phyloP scores from a whole-genome alignment of 106 monocot species.

The Dioscorea zingiberensis region DNA sequence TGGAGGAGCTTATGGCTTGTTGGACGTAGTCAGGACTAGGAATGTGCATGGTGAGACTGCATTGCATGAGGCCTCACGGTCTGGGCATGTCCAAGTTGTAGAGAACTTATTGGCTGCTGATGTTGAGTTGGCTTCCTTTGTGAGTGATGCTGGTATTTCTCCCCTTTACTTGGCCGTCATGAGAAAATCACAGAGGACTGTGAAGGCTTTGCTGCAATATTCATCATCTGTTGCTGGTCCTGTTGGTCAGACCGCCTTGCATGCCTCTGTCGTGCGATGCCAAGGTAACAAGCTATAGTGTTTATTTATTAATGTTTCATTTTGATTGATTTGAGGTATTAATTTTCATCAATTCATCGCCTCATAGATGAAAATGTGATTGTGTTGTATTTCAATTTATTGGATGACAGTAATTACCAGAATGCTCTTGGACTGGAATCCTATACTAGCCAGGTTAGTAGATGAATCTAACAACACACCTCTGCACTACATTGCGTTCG shows the following conservation, averaged over 20 bases:
- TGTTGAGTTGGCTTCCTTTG: not conserved
- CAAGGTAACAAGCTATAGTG: too few relatives aligned
- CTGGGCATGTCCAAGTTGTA: conserved; percentile 2
- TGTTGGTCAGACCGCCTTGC: conserved; percentile 18
- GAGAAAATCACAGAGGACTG: conserved; percentile 1
- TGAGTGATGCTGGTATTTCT: conserved; percentile 12
- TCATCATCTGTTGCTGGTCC: conserved; percentile 7
- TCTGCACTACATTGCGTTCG: conserved; percentile 39
- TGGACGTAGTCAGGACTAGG: not conserved
- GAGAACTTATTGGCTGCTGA: conserved; percentile 1
- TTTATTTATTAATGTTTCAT: too few relatives aligned
- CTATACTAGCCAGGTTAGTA: not conserved
- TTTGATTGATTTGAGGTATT: too few relatives aligned
- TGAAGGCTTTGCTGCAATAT: conserved; percentile 1
- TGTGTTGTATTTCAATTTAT: too few relatives aligned
- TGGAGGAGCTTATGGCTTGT: too few relatives aligned
- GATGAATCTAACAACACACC: conserved; percentile 24
- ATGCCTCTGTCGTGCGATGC: conserved; percentile 30
- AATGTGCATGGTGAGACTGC: conserved; percentile 10
- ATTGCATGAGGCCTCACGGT: conserved; percentile 16
- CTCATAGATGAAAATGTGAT: too few relatives aligned
- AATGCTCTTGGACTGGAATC: conserved; percentile 12
- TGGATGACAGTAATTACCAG: conserved; percentile 19
- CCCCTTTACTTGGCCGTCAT: conserved; percentile 29
- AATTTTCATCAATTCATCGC: too few relatives aligned